phyloP scores from a whole-genome alignment of 2,329 filamentous ascomycete genomes.

The Ceratocystiopsis brevicomis region DNA sequence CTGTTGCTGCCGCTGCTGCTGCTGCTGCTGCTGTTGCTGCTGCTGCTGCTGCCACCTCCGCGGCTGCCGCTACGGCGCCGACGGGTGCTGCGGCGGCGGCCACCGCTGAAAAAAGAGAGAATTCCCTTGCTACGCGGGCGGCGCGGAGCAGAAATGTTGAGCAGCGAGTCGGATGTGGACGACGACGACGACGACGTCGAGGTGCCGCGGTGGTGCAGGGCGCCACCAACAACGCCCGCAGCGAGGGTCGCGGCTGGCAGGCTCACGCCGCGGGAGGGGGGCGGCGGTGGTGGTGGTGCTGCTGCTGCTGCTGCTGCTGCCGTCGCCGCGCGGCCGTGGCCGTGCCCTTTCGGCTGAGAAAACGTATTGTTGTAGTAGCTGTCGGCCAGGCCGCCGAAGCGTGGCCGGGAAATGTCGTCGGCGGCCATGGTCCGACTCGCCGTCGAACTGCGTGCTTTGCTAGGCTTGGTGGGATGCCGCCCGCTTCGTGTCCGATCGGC shows the following conservation, averaged over 20 bases:
- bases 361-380: conserved; percentile 6
- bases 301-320: not conserved
- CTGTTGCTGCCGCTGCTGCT: not conserved
- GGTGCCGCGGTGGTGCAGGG: conserved; percentile 6
- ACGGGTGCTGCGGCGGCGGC: conserved; percentile 1
- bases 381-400: conserved; percentile 3
- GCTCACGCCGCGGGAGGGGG: not conserved
- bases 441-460: too few species aligned
- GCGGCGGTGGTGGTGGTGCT: not conserved
- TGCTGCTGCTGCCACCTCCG: not conserved
- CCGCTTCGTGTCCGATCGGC: not conserved
- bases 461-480: too few species aligned
- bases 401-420: not conserved
- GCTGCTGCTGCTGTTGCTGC: too few species aligned
- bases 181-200: conserved; percentile 16
- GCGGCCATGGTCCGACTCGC: too few species aligned
- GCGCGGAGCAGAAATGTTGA: conserved; percentile 17
- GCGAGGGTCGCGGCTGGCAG: not conserved
- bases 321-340: conserved; percentile 10
- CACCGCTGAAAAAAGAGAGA: conserved; percentile 16
- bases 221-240: not conserved
- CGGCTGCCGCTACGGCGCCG: not conserved
- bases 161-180: conserved; percentile 17
- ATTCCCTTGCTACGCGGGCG: conserved; percentile 12
- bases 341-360: conserved; percentile 2